Conservation (phyloP, 2,329 filamentous ascomycete genomes). For the Talaromyces atroroseus region DNA sequence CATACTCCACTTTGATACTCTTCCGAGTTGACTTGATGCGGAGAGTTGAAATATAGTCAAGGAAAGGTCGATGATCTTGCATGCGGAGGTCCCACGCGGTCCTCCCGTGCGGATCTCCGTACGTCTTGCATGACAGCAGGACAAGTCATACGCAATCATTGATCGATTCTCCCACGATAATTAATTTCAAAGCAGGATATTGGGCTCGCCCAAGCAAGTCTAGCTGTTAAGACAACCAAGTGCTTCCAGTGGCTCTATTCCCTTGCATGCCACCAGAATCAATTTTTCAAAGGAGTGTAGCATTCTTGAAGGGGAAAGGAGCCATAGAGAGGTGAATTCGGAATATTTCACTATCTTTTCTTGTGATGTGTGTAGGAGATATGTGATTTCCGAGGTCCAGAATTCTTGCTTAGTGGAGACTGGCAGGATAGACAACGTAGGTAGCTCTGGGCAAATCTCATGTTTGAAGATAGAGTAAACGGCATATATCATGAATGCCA, state of each 20-base stretch:
- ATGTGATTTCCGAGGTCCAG: not conserved
- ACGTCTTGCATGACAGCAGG: too few relatives aligned
- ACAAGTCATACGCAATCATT: too few relatives aligned
- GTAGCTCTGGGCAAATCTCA: constrained; percentile 3
- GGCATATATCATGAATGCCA: constrained; percentile 3
- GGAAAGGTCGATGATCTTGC: too few relatives aligned
- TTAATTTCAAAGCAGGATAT: not conserved
- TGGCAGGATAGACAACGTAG: constrained; percentile 1
- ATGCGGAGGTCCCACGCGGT: too few relatives aligned
- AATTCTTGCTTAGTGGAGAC: constrained; percentile 3
- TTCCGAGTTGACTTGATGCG: too few relatives aligned
- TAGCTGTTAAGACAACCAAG: not conserved
- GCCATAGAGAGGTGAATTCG: constrained; percentile 2
- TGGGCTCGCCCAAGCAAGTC: not conserved
- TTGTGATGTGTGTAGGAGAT: not conserved
- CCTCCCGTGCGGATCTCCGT: too few relatives aligned
- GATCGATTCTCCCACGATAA: too few relatives aligned
- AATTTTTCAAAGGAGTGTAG: constrained; percentile 1
- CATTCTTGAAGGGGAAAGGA: not conserved
- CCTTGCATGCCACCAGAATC: constrained; percentile 5
- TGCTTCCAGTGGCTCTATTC: constrained; percentile 1
- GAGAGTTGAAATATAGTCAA: not conserved
- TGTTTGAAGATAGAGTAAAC: constrained; percentile 4
- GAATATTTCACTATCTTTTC: not conserved
- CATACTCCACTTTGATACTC: too few relatives aligned